Evolutionary conservation across 805 yeast genomes (phyloP).

Genomic region (Lipomyces orientalis): DNA sequence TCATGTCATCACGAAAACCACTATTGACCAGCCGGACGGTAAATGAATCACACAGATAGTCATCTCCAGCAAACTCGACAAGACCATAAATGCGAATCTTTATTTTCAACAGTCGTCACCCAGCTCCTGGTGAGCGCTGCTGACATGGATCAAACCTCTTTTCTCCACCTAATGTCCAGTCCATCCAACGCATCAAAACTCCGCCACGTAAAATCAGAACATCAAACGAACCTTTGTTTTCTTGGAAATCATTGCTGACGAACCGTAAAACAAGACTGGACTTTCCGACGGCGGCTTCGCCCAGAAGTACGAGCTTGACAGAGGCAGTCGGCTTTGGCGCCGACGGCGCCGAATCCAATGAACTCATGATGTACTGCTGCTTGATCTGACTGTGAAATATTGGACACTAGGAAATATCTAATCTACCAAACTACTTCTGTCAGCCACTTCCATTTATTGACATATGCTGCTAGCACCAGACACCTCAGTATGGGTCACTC

Average conservation of each 20-base stretch:
- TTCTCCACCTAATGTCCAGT: not conserved
- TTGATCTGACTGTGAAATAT: not conserved
- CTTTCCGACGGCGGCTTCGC: conserved; percentile 98
- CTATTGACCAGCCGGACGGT: not conserved
- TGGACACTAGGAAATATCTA: not conserved
- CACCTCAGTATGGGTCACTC: not conserved
- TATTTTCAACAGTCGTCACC: not conserved
- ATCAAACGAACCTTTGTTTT: conserved; percentile 63
- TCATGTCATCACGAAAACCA: not conserved
- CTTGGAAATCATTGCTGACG: conserved; percentile 94
- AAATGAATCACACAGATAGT: not conserved
- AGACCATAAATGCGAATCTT: not conserved
- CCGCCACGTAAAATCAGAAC: not conserved
- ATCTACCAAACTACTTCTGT: not conserved
- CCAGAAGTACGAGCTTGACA: conserved; percentile 87
- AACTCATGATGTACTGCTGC: conserved; percentile 22
- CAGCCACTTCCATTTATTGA: not conserved
- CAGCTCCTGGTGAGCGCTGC: not conserved
- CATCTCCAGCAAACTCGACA: not conserved
- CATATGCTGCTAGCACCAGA: not conserved
- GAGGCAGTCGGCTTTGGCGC: conserved; percentile 61
- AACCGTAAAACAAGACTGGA: conserved; percentile 90
- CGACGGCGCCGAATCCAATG: conserved; percentile 35
- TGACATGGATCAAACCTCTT: not conserved
- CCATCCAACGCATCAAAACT: not conserved